Conservation (phyloP, 1,284 basidiomycete genomes). For the Heterobasidion irregulare region DNA sequence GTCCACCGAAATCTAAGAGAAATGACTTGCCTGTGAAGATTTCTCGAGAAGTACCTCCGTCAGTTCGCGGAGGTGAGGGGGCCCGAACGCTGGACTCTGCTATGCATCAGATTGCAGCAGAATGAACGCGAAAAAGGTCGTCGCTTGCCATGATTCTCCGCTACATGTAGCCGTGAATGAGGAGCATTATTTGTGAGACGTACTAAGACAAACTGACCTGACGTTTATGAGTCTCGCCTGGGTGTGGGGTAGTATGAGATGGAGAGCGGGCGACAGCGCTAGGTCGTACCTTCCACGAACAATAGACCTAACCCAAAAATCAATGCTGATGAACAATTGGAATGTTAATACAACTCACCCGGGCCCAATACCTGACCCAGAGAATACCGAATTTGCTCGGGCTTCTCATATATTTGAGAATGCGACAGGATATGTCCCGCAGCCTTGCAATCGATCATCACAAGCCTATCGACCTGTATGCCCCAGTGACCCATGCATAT, state of each 20-base stretch:
- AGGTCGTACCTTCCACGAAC: conserved; percentile 28
- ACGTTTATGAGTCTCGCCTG: conserved; percentile 32
- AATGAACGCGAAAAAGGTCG: background rate
- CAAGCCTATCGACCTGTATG: conserved; percentile 30
- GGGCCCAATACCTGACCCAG: conserved; percentile 33
- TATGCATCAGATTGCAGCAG: background rate
- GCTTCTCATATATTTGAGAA: conserved; percentile 36
- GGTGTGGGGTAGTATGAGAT: background rate
- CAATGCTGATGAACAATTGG: too few relatives aligned
- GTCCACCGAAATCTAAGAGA: background rate
- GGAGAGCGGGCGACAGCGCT: background rate
- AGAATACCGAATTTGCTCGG: conserved; percentile 23
- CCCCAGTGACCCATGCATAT: background rate
- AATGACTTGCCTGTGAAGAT: conserved; percentile 14
- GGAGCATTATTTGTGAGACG: background rate
- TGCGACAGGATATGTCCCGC: conserved; percentile 42
- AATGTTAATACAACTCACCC: conserved; percentile 19
- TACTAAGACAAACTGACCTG: conserved; percentile 25
- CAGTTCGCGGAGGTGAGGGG: conserved; percentile 21
- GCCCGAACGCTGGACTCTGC: conserved; percentile 25
- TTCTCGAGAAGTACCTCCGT: conserved; percentile 23
- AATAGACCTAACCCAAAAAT: conserved; percentile 24
- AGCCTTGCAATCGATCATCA: conserved; percentile 40
- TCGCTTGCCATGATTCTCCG: conserved; percentile 4
- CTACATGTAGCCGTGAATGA: background rate